phyloP scores from a whole-genome alignment of 1,284 basidiomycete genomes.

The Malassezia caprae region DNA sequence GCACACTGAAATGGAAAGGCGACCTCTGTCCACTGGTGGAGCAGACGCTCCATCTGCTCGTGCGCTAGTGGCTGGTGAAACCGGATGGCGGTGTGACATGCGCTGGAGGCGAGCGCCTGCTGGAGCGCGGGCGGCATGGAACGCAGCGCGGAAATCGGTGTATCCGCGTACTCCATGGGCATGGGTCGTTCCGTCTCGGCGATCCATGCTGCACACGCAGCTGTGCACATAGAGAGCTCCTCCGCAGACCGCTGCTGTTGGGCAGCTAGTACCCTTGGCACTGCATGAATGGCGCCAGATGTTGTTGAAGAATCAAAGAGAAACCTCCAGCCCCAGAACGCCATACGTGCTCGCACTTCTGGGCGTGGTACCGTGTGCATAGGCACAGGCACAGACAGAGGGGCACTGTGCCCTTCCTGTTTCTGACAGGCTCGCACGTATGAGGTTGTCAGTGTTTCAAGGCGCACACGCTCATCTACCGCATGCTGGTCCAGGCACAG shows the following conservation, averaged over 20 bases:
- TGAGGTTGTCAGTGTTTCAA: constrained; percentile 65
- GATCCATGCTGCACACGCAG: not conserved
- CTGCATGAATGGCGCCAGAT: not conserved
- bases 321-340: not conserved
- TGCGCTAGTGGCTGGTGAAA: constrained; percentile 61
- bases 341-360: not conserved
- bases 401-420: not conserved
- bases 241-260: not conserved
- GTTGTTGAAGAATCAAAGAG: not conserved
- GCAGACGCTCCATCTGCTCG: constrained; percentile 62
- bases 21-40: constrained; percentile 60
- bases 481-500: constrained; percentile 88
- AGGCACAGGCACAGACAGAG: not conserved
- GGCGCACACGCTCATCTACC: constrained; percentile 78
- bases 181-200: not conserved
- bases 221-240: not conserved
- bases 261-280: not conserved
- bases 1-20: constrained; percentile 85
- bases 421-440: constrained; percentile 52
- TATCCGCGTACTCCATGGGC: not conserved
- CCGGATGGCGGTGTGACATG: constrained; percentile 10
- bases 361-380: not conserved
- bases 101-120: not conserved
- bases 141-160: not conserved
- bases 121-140: not conserved